phyloP scores from a whole-genome alignment of 2,329 filamentous ascomycete genomes.

The Mariannaea elegans region DNA sequence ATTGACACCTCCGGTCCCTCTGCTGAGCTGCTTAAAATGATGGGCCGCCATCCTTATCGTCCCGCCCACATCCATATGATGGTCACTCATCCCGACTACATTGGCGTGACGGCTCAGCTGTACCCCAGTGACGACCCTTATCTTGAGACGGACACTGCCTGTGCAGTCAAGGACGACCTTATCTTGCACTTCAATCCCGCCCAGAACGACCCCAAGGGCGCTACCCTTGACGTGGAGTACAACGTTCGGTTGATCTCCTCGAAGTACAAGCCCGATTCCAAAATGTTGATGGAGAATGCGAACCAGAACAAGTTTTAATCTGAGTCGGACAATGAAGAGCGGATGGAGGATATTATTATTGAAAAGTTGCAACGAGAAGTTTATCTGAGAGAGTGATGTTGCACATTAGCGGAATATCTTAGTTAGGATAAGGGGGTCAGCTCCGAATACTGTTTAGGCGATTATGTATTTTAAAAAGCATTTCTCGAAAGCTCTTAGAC shows the following conservation, averaged over 20 bases:
- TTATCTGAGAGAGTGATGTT: no score
- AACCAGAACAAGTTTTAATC: slow-evolving; percentile 39
- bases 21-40: slow-evolving; percentile 52
- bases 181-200: slow-evolving; percentile 60
- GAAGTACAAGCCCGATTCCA: slow-evolving; percentile 50
- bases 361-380: no score
- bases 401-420: no score
- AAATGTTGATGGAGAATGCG: slow-evolving; percentile 42
- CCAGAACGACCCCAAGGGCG: slow-evolving; percentile 47
- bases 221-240: slow-evolving; percentile 51
- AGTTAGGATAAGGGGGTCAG: no score
- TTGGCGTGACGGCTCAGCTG: slow-evolving; percentile 78
- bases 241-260: slow-evolving; percentile 56
- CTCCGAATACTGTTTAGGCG: no score
- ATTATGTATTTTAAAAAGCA: no score
- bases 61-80: slow-evolving; percentile 62
- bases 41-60: slow-evolving; percentile 59
- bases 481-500: no score
- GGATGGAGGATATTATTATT: no score
- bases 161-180: slow-evolving; percentile 63
- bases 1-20: slow-evolving; percentile 69
- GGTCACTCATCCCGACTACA: slow-evolving; percentile 71
- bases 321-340: background rate
- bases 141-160: slow-evolving; percentile 59
- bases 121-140: slow-evolving; percentile 76